Percentiles rank a stretch among this genome's conserved stretches.
These are phyloP conservation scores for Paracoccidioides lutzii DNA, from an alignment of 2,329 filamentous ascomycete genomes.

Conservation along the genomic window DNA sequence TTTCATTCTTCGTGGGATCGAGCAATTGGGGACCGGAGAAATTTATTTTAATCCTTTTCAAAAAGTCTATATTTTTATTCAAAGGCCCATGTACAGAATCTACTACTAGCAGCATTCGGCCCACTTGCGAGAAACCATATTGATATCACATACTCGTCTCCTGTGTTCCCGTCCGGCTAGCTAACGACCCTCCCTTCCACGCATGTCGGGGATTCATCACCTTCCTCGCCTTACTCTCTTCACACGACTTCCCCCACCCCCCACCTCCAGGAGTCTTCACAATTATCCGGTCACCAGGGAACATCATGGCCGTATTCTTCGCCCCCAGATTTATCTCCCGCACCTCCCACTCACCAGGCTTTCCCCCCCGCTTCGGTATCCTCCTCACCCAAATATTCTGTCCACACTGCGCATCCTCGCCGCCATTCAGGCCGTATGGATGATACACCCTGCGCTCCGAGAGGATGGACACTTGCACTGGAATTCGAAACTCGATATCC, in stretches of 20 bases:
- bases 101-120: neutral
- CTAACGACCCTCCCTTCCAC: conserved; percentile 50
- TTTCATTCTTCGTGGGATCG: no score
- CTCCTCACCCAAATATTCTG: conserved; percentile 73
- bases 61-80: neutral
- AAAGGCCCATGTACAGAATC: neutral
- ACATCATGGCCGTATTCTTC: conserved; percentile 23
- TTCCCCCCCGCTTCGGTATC: conserved; percentile 37
- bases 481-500: conserved; percentile 70
- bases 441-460: conserved; percentile 58
- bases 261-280: conserved; percentile 28
- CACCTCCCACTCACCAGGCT: conserved; percentile 14
- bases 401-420: conserved; percentile 62
- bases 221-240: conserved; percentile 38
- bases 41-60: neutral
- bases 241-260: conserved; percentile 32
- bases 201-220: conserved; percentile 45
- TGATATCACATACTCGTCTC: conserved; percentile 32
- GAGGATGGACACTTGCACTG: conserved; percentile 63
- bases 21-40: no score
- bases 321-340: conserved; percentile 18
- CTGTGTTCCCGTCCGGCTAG: conserved; percentile 35
- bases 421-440: conserved; percentile 70
- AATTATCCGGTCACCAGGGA: conserved; percentile 26
- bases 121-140: neutral